phyloP scores from a whole-genome alignment of 371 early-diverging fungal species.

The Mortierella sp. region DNA sequence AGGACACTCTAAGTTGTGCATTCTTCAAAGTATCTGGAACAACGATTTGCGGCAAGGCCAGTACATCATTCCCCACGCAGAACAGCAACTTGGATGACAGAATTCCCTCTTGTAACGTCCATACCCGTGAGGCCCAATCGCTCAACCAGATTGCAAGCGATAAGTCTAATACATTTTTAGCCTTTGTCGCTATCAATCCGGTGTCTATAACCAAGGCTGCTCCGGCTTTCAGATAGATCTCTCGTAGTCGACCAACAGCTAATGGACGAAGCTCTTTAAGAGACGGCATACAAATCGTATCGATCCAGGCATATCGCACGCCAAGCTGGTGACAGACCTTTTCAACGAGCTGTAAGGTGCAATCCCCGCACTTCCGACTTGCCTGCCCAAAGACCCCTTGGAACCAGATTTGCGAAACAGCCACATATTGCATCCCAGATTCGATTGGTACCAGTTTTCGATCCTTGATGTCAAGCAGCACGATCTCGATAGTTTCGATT shows the following conservation, averaged over 20 bases:
- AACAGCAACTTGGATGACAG: slow-evolving; percentile 30
- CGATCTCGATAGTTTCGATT: slow-evolving; percentile 14
- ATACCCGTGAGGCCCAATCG: slow-evolving; percentile 25
- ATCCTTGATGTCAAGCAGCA: slow-evolving; percentile 15
- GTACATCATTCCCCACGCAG: slow-evolving; percentile 15
- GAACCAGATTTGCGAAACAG: slow-evolving; percentile 29
- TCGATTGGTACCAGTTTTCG: slow-evolving; percentile 1
- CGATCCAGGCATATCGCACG: slow-evolving; percentile 20
- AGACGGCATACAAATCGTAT: slow-evolving; percentile 20
- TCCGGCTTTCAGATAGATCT: slow-evolving; percentile 17
- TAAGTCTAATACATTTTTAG: slow-evolving; percentile 17
- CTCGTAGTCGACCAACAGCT: slow-evolving; percentile 15
- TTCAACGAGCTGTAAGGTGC: slow-evolving; percentile 6
- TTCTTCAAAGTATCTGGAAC: background rate
- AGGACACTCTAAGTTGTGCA: background rate
- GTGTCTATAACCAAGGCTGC: slow-evolving; percentile 20
- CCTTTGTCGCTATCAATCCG: slow-evolving; percentile 17
- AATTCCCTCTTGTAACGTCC: slow-evolving; percentile 25
- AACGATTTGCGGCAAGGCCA: slow-evolving; percentile 12
- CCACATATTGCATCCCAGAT: too few relatives aligned
- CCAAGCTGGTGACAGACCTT: slow-evolving; percentile 8
- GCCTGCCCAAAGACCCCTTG: slow-evolving; percentile 2
- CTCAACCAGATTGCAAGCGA: slow-evolving; percentile 18
- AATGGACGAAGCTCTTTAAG: slow-evolving; percentile 1
- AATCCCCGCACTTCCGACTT: slow-evolving; percentile 20